Conservation (phyloP, 1,284 basidiomycete genomes). For the Cerrena zonata region DNA sequence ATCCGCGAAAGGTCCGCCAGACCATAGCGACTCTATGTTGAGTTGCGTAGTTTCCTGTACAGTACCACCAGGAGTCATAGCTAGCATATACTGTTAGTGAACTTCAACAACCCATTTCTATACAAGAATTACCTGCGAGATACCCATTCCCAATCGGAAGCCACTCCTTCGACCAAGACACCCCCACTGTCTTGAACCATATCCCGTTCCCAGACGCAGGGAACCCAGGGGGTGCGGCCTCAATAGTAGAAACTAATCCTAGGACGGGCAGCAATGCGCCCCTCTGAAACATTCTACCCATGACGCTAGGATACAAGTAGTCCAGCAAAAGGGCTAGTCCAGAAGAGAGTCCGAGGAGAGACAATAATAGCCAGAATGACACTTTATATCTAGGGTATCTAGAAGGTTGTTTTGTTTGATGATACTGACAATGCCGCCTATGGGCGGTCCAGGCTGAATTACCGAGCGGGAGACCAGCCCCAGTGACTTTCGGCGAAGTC, state of each 20-base stretch:
- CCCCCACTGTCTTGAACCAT: slow-evolving; percentile 56
- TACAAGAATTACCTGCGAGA: slow-evolving; percentile 47
- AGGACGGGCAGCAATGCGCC: background rate
- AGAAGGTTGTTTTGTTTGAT: background rate
- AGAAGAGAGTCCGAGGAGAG: background rate
- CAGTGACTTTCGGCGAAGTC: background rate
- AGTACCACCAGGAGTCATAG: slow-evolving; percentile 61
- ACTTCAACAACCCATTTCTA: background rate
- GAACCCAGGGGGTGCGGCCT: slow-evolving; percentile 45
- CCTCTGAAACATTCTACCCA: background rate
- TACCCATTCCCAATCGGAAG: slow-evolving; percentile 72
- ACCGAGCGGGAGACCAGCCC: background rate
- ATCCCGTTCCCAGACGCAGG: slow-evolving; percentile 67
- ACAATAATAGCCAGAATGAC: background rate
- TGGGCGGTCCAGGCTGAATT: too few relatives aligned
- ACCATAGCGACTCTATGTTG: slow-evolving; percentile 72
- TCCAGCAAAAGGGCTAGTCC: background rate
- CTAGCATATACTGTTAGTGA: slow-evolving; percentile 27
- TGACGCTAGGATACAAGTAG: background rate
- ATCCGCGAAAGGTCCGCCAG: slow-evolving; percentile 66
- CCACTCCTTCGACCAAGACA: slow-evolving; percentile 50
- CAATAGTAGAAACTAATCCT: background rate
- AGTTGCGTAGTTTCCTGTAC: slow-evolving; percentile 55
- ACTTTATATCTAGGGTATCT: background rate
- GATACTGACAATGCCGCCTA: too few relatives aligned